These are phyloP conservation scores for Phytopythium delawarense DNA, from an alignment of 352 stramenopile species.

Conservation along the genomic window DNA sequence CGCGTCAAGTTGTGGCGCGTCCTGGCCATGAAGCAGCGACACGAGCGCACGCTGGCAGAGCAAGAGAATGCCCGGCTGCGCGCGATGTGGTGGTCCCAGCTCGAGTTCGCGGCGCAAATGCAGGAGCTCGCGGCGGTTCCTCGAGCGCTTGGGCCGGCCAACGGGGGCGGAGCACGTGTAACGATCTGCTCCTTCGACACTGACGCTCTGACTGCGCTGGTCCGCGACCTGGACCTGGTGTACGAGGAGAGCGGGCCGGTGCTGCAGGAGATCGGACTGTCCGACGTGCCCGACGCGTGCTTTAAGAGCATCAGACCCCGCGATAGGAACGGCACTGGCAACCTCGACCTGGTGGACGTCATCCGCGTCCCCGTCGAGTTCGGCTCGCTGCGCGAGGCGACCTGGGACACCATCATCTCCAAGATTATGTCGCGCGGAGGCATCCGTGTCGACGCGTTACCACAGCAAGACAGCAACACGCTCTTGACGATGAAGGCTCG, in stretches of 20 bases:
- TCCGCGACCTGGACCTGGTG: neutral
- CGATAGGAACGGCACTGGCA: neutral
- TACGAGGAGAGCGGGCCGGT: neutral
- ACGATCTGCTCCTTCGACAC: neutral
- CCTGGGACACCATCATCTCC: neutral
- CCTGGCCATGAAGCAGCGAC: neutral
- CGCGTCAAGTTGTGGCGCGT: neutral
- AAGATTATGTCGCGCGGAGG: neutral
- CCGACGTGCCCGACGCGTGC: neutral
- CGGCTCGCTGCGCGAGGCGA: neutral
- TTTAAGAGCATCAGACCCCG: neutral
- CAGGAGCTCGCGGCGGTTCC: constrained; percentile 2
- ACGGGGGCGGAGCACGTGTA: neutral
- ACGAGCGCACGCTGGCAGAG: neutral
- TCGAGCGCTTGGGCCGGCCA: neutral
- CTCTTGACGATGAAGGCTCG: neutral
- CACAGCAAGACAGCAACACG: neutral
- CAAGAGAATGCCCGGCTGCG: neutral
- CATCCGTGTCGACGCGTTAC: neutral
- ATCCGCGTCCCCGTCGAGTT: neutral
- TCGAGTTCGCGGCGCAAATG: neutral
- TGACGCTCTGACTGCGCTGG: neutral
- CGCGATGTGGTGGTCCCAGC: neutral
- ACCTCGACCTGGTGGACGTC: constrained; percentile 1
- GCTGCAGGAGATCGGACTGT: neutral